Evolutionary conservation across 2,329 filamentous ascomycete genomes (phyloP), one percentile per base, ranked within the genome.

Genomic region (Arthrobotrys megalospora): DNA sequence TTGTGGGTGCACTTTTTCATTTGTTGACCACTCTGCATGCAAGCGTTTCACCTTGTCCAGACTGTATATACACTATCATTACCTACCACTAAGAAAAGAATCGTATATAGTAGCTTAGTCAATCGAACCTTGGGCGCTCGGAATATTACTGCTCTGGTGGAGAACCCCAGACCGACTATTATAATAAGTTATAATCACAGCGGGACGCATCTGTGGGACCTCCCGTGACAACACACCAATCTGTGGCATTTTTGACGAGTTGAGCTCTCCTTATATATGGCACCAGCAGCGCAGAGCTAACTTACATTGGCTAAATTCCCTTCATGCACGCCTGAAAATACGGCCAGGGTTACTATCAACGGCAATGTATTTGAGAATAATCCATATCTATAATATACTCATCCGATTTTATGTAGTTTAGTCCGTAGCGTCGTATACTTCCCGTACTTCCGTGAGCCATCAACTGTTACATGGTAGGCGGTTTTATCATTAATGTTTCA

Each of bases 1-100:
- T 48, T 60, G 16, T 48, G 34, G 58, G 38, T 55, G 12, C 43
- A 32, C 24, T 11, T 34, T 47, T 21, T 64, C 41, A 48, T 64
- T 48, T 48, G 41, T 64, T 64, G 16, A n/a, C 34, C 24, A 28
- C 24, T n/a, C n/a, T 62, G 36, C 19, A 12, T 50, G 34, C 38
- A 41, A 24, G n/a, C 53, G 8, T 58, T 55, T 58, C 21, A 50
- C 52, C 34, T 6, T 62, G 3, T 32, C 24, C 53, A 48, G 38
- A 58, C 21, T 68, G 50, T 68, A 68, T 14, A 58, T 68, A 58
- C 10, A n/a, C 36, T 45, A 60, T 60, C 55, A 41, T 60, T 43
- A 43, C 36, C 11, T 24, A 14, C 52, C 21, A 41, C 34, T 10
- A 43, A 60, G 36, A 43, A 60, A 43, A 60, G 53, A 60, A 60